phyloP scores from a whole-genome alignment of 805 yeast genomes.

The Barnettozyma botsteinii region DNA sequence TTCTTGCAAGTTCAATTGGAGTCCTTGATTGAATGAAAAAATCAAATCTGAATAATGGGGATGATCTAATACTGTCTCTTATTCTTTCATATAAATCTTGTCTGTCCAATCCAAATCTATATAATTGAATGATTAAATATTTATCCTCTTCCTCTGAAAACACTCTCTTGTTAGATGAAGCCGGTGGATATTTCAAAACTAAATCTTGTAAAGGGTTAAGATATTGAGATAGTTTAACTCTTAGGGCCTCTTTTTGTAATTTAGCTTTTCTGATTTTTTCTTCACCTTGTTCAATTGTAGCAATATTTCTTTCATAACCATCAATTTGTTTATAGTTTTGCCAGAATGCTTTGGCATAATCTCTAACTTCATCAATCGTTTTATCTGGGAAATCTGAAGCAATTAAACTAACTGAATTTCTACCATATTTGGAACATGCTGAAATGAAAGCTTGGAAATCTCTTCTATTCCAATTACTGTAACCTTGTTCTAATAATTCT shows the following conservation, averaged over 20 bases:
- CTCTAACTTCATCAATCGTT: conserved; percentile 69
- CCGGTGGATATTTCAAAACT: conserved; percentile 64
- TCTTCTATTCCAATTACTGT: conserved; percentile 75
- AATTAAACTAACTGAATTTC: conserved; percentile 64
- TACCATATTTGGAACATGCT: conserved; percentile 71
- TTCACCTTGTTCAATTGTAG: conserved; percentile 85
- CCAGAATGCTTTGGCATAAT: conserved; percentile 83
- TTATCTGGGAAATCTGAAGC: conserved; percentile 74
- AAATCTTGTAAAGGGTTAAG: conserved; percentile 77
- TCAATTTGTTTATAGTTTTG: conserved; percentile 69
- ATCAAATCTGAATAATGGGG: conserved; percentile 80
- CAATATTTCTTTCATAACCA: conserved; percentile 78
- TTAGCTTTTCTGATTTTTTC: conserved; percentile 62
- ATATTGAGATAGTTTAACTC: conserved; percentile 67
- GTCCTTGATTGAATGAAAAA: conserved; percentile 81
- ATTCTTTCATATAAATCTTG: conserved; percentile 75
- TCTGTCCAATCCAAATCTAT: conserved; percentile 74
- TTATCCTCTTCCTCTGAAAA: conserved; percentile 90
- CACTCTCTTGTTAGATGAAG: conserved; percentile 56
- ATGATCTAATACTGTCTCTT: conserved; percentile 64
- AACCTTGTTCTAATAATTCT: conserved; percentile 61
- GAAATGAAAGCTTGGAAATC: conserved; percentile 82
- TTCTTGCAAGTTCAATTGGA: conserved; percentile 69
- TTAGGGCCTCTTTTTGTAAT: conserved; percentile 72
- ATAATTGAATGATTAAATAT: conserved; percentile 72